Evolutionary conservation across 495 filamentous ascomycete genomes (phyloP).

Genomic region (Xylaria curta): DNA sequence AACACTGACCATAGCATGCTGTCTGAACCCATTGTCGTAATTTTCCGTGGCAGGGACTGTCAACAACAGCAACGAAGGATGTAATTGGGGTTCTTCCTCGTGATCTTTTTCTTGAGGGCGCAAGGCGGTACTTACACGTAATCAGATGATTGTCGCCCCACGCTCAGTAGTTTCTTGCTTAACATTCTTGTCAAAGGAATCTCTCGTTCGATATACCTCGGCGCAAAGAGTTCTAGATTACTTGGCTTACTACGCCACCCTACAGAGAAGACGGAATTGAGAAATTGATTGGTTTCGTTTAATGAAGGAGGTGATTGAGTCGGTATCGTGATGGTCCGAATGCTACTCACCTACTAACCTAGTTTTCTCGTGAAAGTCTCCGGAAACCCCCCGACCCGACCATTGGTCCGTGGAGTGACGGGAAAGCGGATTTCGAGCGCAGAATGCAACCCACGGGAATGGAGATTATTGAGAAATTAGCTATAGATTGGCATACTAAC

Average conservation of each 20-base stretch:
- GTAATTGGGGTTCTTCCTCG: background rate
- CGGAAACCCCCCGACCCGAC: background rate
- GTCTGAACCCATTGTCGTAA: no score
- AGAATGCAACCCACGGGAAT: background rate
- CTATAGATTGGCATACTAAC: background rate
- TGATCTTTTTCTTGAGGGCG: background rate
- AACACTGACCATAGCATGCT: no score
- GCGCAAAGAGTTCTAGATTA: background rate
- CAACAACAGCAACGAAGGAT: background rate
- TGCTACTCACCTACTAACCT: background rate
- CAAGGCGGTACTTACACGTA: background rate
- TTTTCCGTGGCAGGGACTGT: no score
- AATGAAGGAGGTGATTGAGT: background rate
- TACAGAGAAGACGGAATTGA: background rate
- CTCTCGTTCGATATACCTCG: background rate
- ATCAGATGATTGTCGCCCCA: background rate
- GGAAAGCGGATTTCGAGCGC: background rate
- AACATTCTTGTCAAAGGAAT: background rate
- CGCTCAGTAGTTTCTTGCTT: background rate
- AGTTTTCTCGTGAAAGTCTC: background rate
- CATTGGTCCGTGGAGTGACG: background rate
- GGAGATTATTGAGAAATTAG: background rate
- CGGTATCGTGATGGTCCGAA: background rate
- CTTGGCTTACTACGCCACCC: background rate
- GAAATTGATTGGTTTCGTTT: background rate